phyloP scores from a whole-genome alignment of 2,329 filamentous ascomycete species.

The Myriosclerotinia duriaeana region DNA sequence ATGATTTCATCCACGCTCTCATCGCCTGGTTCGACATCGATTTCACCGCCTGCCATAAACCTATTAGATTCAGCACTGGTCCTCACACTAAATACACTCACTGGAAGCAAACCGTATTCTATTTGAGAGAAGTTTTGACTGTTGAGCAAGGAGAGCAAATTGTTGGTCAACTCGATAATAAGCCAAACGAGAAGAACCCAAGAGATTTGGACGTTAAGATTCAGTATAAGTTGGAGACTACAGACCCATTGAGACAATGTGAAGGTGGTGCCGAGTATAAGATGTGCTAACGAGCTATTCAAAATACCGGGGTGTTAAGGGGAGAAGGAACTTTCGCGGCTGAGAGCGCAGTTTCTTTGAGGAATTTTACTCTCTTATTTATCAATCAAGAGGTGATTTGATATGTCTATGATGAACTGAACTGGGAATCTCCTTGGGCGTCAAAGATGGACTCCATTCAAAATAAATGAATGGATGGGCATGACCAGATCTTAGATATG shows the following conservation, averaged over 20 bases:
- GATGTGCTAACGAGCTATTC: conserved; percentile 56
- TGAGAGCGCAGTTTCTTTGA: conserved; percentile 40
- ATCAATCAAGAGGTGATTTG: conserved; percentile 8
- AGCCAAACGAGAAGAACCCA: conserved; percentile 90
- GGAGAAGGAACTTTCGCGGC: conserved; percentile 37
- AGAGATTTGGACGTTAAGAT: conserved; percentile 92
- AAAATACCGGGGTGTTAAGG: not conserved
- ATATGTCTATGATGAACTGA: conserved; percentile 9
- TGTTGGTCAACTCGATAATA: conserved; percentile 71
- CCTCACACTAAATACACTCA: conserved; percentile 99
- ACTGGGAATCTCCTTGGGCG: conserved; percentile 16
- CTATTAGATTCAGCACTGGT: conserved; percentile 92
- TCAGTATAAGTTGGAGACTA: conserved; percentile 75
- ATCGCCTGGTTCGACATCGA: conserved; percentile 99
- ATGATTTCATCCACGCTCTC: conserved; percentile 93
- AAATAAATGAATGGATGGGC: conserved; percentile 14
- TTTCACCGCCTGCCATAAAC: conserved; percentile 97
- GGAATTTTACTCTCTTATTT: conserved; percentile 13
- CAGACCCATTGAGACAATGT: conserved; percentile 67
- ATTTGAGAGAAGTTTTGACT: conserved; percentile 88
- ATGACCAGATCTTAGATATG: conserved; percentile 6
- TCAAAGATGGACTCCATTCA: conserved; percentile 16
- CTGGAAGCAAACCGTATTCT: conserved; percentile 99
- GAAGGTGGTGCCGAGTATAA: conserved; percentile 77
- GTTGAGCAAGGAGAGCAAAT: conserved; percentile 85